phyloP scores from a whole-genome alignment of 2,329 filamentous ascomycete genomes.

The Albophoma yamanashiensis region DNA sequence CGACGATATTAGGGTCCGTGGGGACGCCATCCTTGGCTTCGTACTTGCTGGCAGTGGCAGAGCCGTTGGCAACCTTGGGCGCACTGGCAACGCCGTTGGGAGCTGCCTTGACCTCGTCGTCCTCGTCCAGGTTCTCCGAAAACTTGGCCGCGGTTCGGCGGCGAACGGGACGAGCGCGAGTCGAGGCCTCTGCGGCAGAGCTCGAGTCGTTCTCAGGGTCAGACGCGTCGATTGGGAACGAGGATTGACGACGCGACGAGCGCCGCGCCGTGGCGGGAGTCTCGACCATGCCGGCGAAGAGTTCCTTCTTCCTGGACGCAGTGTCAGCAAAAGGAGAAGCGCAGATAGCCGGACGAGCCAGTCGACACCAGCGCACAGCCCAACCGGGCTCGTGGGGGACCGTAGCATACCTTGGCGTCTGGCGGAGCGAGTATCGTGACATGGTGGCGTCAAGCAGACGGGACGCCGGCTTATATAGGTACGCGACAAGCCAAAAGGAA shows the following conservation, averaged over 20 bases:
- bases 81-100: slow-evolving; percentile 21
- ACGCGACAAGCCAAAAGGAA: neutral
- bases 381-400: neutral
- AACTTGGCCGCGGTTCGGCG: slow-evolving; percentile 39
- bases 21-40: slow-evolving; percentile 6
- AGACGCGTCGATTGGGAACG: slow-evolving; percentile 30
- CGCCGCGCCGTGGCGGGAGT: slow-evolving; percentile 33
- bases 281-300: slow-evolving; percentile 51
- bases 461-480: neutral
- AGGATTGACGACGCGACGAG: slow-evolving; percentile 38
- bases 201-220: slow-evolving; percentile 40
- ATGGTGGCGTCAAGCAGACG: slow-evolving; percentile 4
- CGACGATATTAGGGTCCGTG: slow-evolving; percentile 19
- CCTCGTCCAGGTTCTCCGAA: slow-evolving; percentile 37
- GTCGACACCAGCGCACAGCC: neutral
- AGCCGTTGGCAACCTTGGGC: slow-evolving; percentile 12
- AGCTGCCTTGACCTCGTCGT: slow-evolving; percentile 19
- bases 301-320: slow-evolving; percentile 45
- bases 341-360: neutral
- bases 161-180: slow-evolving; percentile 25
- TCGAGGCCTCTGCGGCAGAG: slow-evolving; percentile 31
- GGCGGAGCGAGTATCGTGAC: slow-evolving; percentile 19
- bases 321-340: neutral
- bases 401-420: slow-evolving; percentile 17
- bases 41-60: slow-evolving; percentile 10